Base-by-base conservation (phyloP, 2,329 filamentous ascomycete species). In the Claviceps fusiformis region DNA sequence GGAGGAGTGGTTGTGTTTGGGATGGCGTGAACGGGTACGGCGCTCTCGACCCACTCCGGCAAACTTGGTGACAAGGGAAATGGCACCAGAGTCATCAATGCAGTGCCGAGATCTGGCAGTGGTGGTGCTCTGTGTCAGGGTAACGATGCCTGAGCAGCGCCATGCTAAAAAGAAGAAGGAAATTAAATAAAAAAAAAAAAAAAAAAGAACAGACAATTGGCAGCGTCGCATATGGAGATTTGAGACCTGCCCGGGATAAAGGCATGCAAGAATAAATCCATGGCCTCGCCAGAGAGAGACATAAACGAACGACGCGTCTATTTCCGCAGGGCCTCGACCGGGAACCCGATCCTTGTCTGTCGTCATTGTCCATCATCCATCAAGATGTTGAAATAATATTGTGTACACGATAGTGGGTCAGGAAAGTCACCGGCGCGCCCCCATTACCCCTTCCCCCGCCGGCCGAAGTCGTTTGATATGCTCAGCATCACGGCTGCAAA, bases 101-200 rank as follows among this genome's bases (percentile, higher is more conserved):
- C 46, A 51, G 47, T 54, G 53, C 53, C 53, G 53, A 54, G 53
- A 54, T 54, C 49, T 51, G 49, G 49, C 37, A 41, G n/a, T 51
- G 35, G 9, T 13, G 35, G 35, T 37, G 7, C 35, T 11, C 8
- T 37, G 35, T 37, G 35, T 37, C 35, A 37, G 35, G 35, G 35
- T 10, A 37, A 37, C 2, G 9, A 35, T 37, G 35, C 35, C 10
- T 37, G 35, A 11, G 35, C 10, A 37, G 35, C 10, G 10, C 35
- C 35, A 3, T 9, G 9, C 9, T 2, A 10, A 10, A 41, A 17
- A 41, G 17, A 37, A 37, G 11, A 37, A 37, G 11, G 11, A 13
- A 37, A 37, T 24, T 24, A 24, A 24, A 2, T 2, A 24, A 2
- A 37, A 7, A 10, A 10, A 37, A 41, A 7, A 41, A 41, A 37